Evolutionary conservation across 2,329 filamentous ascomycete species (phyloP).

Genomic region (Whalleya microplaca): DNA sequence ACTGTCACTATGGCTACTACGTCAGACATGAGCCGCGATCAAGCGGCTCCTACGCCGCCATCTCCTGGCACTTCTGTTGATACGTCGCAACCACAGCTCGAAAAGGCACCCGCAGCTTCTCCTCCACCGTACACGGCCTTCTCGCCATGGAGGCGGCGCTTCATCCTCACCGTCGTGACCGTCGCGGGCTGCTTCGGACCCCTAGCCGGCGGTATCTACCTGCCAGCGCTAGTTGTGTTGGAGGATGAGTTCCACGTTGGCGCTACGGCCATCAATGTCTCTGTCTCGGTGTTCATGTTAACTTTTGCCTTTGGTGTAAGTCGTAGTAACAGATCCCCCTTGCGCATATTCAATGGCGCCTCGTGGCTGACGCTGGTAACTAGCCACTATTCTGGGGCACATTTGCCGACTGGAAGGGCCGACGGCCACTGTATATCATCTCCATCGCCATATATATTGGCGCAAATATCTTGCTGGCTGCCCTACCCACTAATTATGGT

Average conservation of each 20-base stretch:
- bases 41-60: background rate
- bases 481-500: conserved; percentile 42
- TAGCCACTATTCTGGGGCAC: conserved; percentile 7
- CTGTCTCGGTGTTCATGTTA: conserved; percentile 49
- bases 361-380: conserved; percentile 46
- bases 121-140: conserved; percentile 42
- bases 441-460: conserved; percentile 44
- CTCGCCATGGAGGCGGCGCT: conserved; percentile 37
- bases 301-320: conserved; percentile 41
- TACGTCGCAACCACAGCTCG: background rate
- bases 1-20: background rate
- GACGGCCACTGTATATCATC: conserved; percentile 39
- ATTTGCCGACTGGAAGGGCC: conserved; percentile 41
- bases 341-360: conserved; percentile 7
- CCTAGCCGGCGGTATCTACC: conserved; percentile 48
- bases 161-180: conserved; percentile 45
- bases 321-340: background rate
- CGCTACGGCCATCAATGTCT: conserved; percentile 44
- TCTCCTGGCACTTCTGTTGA: background rate
- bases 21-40: background rate
- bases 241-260: conserved; percentile 43
- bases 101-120: background rate
- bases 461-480: conserved; percentile 44
- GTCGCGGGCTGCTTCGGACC: conserved; percentile 47
- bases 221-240: conserved; percentile 44